Evolutionary conservation across 2,329 filamentous ascomycete species (phyloP), one percentile per base, ranked within the genome.

Genomic region (Fragosphaeria purpurea): DNA sequence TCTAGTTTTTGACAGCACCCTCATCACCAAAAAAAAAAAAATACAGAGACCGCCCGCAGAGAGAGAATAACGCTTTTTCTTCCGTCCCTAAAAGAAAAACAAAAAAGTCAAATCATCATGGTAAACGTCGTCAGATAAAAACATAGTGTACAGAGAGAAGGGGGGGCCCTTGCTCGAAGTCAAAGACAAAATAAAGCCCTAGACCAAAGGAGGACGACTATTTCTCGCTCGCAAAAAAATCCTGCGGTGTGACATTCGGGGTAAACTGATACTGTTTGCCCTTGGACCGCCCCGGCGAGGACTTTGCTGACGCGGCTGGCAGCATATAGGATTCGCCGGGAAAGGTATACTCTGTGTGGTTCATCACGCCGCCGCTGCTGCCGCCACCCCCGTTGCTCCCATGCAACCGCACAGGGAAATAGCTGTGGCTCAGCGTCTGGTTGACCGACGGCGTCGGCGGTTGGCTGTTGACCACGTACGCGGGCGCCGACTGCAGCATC

Each of bases 311-410:
- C 33, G 65, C 61, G 44, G 64, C 64, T 34, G 61, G 56, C 6
- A 64, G 61, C 10, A 48, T 13, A 32, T 67, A 67, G 2, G 70
- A 67, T 38, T 71, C 67, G 41, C 71, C 67, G 5, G 76, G 70
- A 68, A 76, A 79, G 57, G 72, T 71, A 58, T 74, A 78, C 54
- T 79, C 74, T 12, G 70, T 60, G 41, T 70, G 73, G 34, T 56
- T 53, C 3, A 59, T 44, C 58, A 63, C 37, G 60, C 63, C 34
- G 50, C 54, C 52, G 44, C 60, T 50, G 65, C 63, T 47, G 61
- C 65, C 33, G 22, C 22, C 22, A 22, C 22, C 22, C 22, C 22
- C 22, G 22, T 22, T 22, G 22, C 22, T 22, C 22, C 22, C 22
- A 59, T 61, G 54, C 10, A 52, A 31, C n/a, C 9, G 49, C 48